phyloP scores from a whole-genome alignment of 805 yeast species.

The Metschnikowia reukaufii region DNA sequence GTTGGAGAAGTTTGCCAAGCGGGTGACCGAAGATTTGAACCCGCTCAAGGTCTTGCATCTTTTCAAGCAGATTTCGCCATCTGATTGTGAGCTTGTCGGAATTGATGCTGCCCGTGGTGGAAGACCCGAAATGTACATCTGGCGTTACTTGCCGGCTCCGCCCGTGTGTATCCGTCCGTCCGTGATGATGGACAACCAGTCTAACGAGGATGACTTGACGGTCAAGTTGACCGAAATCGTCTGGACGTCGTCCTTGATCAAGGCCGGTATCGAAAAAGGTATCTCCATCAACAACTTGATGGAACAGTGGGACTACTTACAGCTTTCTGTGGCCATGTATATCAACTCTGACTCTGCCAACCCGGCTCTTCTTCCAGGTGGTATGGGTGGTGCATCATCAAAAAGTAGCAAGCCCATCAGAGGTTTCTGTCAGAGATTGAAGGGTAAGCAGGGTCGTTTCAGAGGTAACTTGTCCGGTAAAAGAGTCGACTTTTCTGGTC shows the following conservation, averaged over 20 bases:
- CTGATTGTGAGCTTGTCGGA: conserved; percentile 91
- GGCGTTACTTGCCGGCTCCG: conserved; percentile 98
- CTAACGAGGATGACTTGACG: conserved; percentile 96
- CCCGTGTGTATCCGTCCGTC: conserved; percentile 99
- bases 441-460: conserved; percentile 98
- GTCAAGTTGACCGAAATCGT: conserved; percentile 95
- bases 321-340: conserved; percentile 93
- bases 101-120: conserved; percentile 85
- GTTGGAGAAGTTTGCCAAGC: conserved; percentile 77
- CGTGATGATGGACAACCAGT: conserved; percentile 86
- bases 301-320: conserved; percentile 99
- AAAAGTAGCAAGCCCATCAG: conserved; percentile 77
- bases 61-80: conserved; percentile 80
- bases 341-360: conserved; percentile 93
- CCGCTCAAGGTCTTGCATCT: conserved; percentile 86
- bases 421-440: conserved; percentile 94
- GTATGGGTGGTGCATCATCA: conserved; percentile 43
- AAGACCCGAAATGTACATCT: conserved; percentile 92
- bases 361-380: conserved; percentile 73
- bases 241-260: conserved; percentile 91
- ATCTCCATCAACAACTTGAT: conserved; percentile 87
- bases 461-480: conserved; percentile 98
- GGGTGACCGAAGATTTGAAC: conserved; percentile 90
- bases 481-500: conserved; percentile 96
- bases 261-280: conserved; percentile 94